Evolutionary conservation across 306 rosid genomes (phyloP).

Genomic region (Ormosia semicastrata): DNA sequence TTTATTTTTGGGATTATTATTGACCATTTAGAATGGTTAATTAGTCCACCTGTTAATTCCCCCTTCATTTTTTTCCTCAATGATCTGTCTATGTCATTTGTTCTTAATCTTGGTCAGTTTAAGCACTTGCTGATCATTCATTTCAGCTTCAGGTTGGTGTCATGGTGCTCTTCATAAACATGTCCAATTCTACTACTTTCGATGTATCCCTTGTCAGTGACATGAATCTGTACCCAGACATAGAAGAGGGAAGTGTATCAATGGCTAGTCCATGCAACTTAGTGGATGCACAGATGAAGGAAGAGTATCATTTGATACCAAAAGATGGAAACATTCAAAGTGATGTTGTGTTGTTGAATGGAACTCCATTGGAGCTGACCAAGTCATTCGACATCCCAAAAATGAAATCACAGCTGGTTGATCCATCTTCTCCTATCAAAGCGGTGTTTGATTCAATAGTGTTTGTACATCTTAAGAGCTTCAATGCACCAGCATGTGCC

Average conservation of each 20-base stretch:
- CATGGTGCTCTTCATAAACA: constrained; percentile 45
- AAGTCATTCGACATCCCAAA: constrained; percentile 33
- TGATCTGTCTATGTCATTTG: background rate
- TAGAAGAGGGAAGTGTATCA: constrained; percentile 44
- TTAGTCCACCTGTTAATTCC: too few species aligned
- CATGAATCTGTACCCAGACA: background rate
- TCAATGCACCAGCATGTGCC: constrained; percentile 40
- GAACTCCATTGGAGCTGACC: constrained; percentile 39
- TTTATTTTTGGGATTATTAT: background rate
- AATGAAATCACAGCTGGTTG: constrained; percentile 33
- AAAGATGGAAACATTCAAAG: background rate
- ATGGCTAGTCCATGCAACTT: too few species aligned
- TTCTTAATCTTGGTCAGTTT: too few species aligned
- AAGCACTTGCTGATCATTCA: background rate
- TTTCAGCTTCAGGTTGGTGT: constrained; percentile 44
- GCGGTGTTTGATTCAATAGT: constrained; percentile 45
- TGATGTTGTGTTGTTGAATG: constrained; percentile 39
- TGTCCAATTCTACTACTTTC: constrained; percentile 40
- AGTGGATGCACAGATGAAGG: background rate
- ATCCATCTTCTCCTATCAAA: constrained; percentile 23
- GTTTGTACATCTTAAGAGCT: constrained; percentile 34
- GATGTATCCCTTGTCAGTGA: constrained; percentile 20
- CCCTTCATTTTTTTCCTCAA: background rate
- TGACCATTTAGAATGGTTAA: too few species aligned
- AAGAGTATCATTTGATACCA: constrained; percentile 56